Conservation (phyloP, 2,329 filamentous ascomycete genomes). For the Xenosphaeropsis pyriputrescens region DNA sequence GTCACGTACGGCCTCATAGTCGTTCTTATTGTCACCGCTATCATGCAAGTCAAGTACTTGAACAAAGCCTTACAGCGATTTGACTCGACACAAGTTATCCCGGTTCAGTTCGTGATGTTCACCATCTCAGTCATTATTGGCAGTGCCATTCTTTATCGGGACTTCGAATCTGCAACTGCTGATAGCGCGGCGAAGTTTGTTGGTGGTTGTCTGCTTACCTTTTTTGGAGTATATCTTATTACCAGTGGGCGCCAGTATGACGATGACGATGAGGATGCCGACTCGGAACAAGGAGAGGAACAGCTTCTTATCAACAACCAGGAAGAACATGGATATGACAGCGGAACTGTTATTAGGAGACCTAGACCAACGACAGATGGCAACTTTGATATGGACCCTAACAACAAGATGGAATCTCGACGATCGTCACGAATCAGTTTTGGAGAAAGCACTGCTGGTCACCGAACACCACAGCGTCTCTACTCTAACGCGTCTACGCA, state of each 20-base stretch:
- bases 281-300: conserved; percentile 46
- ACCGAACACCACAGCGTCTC: conserved; percentile 3
- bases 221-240: conserved; percentile 93
- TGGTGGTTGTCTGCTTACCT: conserved; percentile 81
- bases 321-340: conserved; percentile 16
- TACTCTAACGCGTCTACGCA: conserved; percentile 10
- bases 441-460: not conserved
- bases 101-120: conserved; percentile 93
- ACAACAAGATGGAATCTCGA: not conserved
- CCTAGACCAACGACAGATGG: conserved; percentile 4
- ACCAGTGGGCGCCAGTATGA: conserved; percentile 62
- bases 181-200: conserved; percentile 72
- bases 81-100: conserved; percentile 95
- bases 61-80: conserved; percentile 85
- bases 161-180: conserved; percentile 72
- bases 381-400: conserved; percentile 3
- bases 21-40: conserved; percentile 67
- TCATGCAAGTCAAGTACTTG: conserved; percentile 96
- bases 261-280: conserved; percentile 40
- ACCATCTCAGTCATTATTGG: conserved; percentile 91
- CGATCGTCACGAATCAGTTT: conserved; percentile 16
- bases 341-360: conserved; percentile 1
- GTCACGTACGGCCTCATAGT: conserved; percentile 78
- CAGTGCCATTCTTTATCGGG: conserved; percentile 83
- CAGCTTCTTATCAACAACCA: conserved; percentile 45